These are phyloP conservation scores for Diutina rugosa DNA, from an alignment of 1,139 yeast species.

Conservation along the genomic window DNA sequence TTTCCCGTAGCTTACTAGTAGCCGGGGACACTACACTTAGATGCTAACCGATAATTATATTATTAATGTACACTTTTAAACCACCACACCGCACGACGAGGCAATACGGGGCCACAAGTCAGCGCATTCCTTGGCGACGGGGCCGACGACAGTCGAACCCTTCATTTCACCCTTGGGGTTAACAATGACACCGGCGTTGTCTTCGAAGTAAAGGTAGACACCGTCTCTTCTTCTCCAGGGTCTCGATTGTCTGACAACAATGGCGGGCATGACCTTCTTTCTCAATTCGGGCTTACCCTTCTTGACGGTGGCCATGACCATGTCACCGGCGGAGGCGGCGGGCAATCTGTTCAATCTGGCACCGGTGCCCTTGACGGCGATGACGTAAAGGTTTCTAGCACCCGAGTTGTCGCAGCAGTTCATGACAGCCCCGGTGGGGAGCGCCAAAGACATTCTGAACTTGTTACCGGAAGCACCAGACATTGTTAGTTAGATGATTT, in stretches of 20 bases:
- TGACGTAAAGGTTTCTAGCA: conserved; percentile 98
- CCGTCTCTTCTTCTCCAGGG: conserved; percentile 99
- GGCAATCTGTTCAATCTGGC: conserved; percentile 99
- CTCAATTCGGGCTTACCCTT: conserved; percentile 99
- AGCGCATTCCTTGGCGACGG: conserved; percentile 99
- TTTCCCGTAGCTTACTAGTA: not conserved
- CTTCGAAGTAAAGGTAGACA: conserved; percentile 98
- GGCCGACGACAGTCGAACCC: conserved; percentile 99
- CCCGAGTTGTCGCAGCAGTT: conserved; percentile 99
- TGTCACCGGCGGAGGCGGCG: conserved; percentile 99
- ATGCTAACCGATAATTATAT: not conserved
- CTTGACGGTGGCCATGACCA: conserved; percentile 99
- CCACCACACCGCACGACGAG: conserved; percentile 99
- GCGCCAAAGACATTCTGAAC: conserved; percentile 99
- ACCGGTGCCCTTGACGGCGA: conserved; percentile 99
- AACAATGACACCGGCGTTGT: conserved; percentile 99
- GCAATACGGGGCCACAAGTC: conserved; percentile 99
- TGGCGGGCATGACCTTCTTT: conserved; percentile 99
- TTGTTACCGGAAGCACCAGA: conserved; percentile 98
- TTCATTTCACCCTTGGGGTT: conserved; percentile 99
- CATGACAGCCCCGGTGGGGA: conserved; percentile 99
- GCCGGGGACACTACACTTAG: not conserved
- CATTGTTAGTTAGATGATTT: conserved; percentile 23
- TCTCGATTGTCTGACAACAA: conserved; percentile 98
- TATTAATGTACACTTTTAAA: conserved; percentile 28